Evolutionary conservation across 257 asterid genomes (phyloP).

Genomic region (Fraxinus americana): DNA sequence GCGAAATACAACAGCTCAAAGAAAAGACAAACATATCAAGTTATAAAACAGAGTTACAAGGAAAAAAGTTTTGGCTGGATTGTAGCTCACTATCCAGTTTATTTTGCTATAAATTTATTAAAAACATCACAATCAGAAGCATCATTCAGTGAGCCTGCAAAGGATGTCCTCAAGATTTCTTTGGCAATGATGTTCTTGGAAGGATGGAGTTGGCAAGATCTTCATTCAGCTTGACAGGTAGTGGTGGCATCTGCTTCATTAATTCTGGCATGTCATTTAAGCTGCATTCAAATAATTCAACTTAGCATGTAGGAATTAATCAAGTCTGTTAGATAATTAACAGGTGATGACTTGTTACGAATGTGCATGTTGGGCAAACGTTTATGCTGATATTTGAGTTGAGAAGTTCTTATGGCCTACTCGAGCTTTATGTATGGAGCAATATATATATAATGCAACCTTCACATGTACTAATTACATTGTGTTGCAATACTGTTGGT

Average conservation of each 20-base stretch:
- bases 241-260: conserved; percentile 84
- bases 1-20: conserved; percentile 12
- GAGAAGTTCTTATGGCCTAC: too few species aligned
- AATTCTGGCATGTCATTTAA: conserved; percentile 61
- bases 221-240: conserved; percentile 73
- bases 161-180: conserved; percentile 39
- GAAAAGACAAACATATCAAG: conserved; percentile 9
- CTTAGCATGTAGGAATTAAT: conserved; percentile 18
- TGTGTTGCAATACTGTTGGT: not conserved
- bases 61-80: conserved; percentile 26
- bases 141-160: conserved; percentile 11
- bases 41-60: conserved; percentile 7
- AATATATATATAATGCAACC: too few species aligned
- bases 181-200: conserved; percentile 38
- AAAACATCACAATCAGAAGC: conserved; percentile 23
- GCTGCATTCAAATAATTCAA: conserved; percentile 44
- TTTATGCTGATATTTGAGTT: not conserved
- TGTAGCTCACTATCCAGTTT: conserved; percentile 31
- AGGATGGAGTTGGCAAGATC: conserved; percentile 68
- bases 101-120: conserved; percentile 32
- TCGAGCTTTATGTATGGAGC: not conserved
- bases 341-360: not conserved
- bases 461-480: not conserved
- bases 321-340: conserved; percentile 3
- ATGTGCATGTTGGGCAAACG: conserved; percentile 6